A percentile compares a stretch with the other conserved stretches of the same genome.
phyloP scores from a whole-genome alignment of 306 rosid genomes.

The Abrus pulchellus region DNA sequence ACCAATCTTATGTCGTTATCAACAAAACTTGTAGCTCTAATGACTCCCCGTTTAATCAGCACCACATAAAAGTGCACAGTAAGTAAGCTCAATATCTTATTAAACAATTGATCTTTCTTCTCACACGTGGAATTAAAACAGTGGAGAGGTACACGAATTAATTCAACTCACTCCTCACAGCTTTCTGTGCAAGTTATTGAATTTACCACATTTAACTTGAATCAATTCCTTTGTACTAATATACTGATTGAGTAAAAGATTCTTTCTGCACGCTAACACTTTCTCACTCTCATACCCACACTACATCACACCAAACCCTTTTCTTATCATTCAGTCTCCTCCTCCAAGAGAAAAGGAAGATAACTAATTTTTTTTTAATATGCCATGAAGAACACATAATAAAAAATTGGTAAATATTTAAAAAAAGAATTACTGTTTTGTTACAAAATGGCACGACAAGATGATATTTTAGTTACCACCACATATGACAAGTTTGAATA shows the following conservation, averaged over 20 bases:
- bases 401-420: too few species aligned
- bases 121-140: constrained; percentile 20
- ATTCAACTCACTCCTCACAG: background rate
- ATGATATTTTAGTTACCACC: background rate
- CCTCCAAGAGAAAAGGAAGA: background rate
- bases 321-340: background rate
- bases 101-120: constrained; percentile 18
- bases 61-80: constrained; percentile 11
- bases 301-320: background rate
- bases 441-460: background rate
- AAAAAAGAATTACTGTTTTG: background rate
- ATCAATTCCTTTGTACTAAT: background rate
- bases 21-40: constrained; percentile 15
- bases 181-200: background rate
- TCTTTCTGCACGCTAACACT: background rate
- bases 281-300: background rate
- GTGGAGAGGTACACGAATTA: constrained; percentile 1
- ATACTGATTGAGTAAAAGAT: background rate
- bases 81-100: background rate
- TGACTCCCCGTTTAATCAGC: background rate
- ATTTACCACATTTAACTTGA: background rate
- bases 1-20: constrained; percentile 20
- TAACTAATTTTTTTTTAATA: background rate
- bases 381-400: background rate
- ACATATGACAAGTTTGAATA: background rate